Evolutionary conservation across 768 basidiomycete species (phyloP), one percentile per base, ranked within the genome.

Genomic region (Boletus tomentosulus): DNA sequence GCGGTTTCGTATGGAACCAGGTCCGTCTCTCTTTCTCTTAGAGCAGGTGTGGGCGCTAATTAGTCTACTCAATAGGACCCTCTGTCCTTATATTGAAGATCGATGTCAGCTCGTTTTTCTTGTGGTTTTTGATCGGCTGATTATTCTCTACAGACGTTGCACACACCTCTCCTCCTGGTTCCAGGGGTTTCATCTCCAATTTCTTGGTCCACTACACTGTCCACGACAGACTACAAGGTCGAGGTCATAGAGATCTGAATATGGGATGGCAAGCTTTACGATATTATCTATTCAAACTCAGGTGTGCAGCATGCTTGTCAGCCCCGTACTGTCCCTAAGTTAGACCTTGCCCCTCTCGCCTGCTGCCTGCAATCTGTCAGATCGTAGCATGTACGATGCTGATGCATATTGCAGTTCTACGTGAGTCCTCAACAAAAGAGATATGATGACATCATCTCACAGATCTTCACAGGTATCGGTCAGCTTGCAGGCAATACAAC

Each of bases 1-100:
- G 89, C 62, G 90, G 90, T 12, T 92, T 92, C 62, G 90, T 92
- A 1, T 92, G 90, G 90, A 92, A 92, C 63, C 90, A 92, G 78
- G 89, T 88, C 49, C 45, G 83, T 71, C n/a, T 48, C 9, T n/a
- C 0, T 8, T 9, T 19, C 7, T 47, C 19, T n/a, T 8, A 19
- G 25, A 6, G 10, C 16, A 27, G 6, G 0, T 19, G 6, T 15
- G 9, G 44, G 15, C 16, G 4, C 5, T 45, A 15, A 30, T 10
- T 6, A n/a, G 1, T n/a, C 13, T 31, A 6, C 31, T n/a, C 46
- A 31, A 45, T 49, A 92, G 89, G 90, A 92, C 59, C 77, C 19
- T 92, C 92, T 60, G 84, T 92, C 15, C 90, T 90, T 19, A 92
- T 62, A 89, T 90, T 74, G 92, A 92, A 70, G 90, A 92, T 66